Evolutionary conservation across 169 alveolate genomes (phyloP), one percentile per base, ranked within the genome.

Genomic region (Theileria equi): DNA sequence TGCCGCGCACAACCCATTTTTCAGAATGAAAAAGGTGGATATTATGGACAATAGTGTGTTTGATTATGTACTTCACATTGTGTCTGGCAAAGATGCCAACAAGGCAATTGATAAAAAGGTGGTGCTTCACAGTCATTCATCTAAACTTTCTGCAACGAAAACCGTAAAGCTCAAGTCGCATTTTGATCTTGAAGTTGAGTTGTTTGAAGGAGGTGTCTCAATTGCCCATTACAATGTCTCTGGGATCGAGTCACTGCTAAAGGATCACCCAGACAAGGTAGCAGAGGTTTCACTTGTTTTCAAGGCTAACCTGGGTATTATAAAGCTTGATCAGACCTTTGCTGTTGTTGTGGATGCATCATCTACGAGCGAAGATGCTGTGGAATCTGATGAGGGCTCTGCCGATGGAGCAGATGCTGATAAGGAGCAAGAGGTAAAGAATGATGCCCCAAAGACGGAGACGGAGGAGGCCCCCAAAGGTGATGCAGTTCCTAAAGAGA

Each of bases 1-100:
- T 13, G 92, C 92, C 10, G 81, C 78, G 35, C 84, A 72, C 34
- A 85, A 83, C 53, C 88, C 85, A 1, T 80, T 80, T 58, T 85
- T 80, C 50, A 58, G 80, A 52, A 50, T 85, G 78, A 85, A 67
- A 53, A 74, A 70, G 36, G 64, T 80, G 17, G 68, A 44, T 35
- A 59, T 80, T 21, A 48, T 41, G 17, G 91, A 85, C 52, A 76
- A 68, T 47, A 38, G 71, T 25, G 77, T 81, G n/a, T 61, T 62
- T 55, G 65, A 68, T 35, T 85, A 80, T 49, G 82, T 54, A 16
- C 53, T 85, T 17, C 25, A 44, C 10, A 61, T 72, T 0, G 44
- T 41, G 29, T 55, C 79, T 19, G 10, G 10, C n/a, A 36, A 36
- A 5, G 65, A 57, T 17, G 52, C 68, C 23, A 62, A 52, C 36